Conservation (phyloP, 129 eudicot species). For the Ambrosia artemisiifolia region DNA sequence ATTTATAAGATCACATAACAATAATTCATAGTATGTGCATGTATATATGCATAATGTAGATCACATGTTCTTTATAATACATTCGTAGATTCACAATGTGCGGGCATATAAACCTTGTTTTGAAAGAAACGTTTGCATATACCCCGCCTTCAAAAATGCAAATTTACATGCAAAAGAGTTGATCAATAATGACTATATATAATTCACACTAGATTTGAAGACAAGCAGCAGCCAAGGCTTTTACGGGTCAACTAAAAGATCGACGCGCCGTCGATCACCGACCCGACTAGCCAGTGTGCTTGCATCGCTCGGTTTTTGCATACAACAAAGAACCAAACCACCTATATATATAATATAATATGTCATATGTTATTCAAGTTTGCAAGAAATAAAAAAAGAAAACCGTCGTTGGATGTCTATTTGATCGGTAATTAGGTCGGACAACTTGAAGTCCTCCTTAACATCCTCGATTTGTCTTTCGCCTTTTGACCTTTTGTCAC, state of each 20-base stretch:
- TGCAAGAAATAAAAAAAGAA: too few relatives aligned
- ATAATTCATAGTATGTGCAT: too few relatives aligned
- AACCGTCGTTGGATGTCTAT: too few relatives aligned
- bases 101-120: not conserved
- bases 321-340: not conserved
- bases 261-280: too few relatives aligned
- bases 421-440: conserved; percentile 22
- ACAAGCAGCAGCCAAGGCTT: not conserved
- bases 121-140: not conserved
- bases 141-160: not conserved
- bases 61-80: too few relatives aligned
- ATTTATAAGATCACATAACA: too few relatives aligned
- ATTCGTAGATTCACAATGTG: too few relatives aligned
- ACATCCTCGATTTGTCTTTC: conserved; percentile 33
- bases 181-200: not conserved
- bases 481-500: conserved; percentile 39
- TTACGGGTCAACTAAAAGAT: too few relatives aligned
- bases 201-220: not conserved
- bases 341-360: not conserved
- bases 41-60: too few relatives aligned
- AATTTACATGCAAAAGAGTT: not conserved
- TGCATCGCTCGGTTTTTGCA: not conserved
- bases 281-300: too few relatives aligned
- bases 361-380: not conserved
- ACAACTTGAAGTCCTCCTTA: conserved; percentile 64